Evolutionary conservation across 2,329 filamentous ascomycete species (phyloP).

Genomic region (Chaetomiaceae sp.): DNA sequence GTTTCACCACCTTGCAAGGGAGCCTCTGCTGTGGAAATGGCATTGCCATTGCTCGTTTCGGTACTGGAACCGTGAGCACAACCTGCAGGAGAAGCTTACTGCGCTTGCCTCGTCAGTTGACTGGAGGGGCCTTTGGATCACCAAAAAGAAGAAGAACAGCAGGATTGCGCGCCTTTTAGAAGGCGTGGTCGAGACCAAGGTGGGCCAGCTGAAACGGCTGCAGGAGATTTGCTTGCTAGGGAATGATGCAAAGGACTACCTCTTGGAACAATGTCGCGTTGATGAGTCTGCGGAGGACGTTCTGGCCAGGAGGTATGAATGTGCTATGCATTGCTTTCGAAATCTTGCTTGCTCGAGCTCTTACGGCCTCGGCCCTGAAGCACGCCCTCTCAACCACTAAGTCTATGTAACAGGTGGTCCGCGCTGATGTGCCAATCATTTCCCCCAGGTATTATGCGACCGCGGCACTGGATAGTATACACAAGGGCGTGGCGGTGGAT

Average conservation of each 20-base stretch:
- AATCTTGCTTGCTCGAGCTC: background rate
- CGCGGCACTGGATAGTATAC: conserved; percentile 69
- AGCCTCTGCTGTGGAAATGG: conserved; percentile 71
- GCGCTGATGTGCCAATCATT: background rate
- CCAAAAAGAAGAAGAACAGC: conserved; percentile 48
- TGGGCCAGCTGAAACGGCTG: conserved; percentile 62
- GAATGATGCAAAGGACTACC: conserved; percentile 82
- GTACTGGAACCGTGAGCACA: conserved; percentile 67
- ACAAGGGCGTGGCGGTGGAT: conserved; percentile 70
- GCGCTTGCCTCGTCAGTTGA: conserved; percentile 50
- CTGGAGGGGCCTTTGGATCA: conserved; percentile 67
- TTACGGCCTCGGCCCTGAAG: background rate
- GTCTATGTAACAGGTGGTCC: no score
- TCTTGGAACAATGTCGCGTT: conserved; percentile 59
- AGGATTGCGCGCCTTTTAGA: conserved; percentile 53
- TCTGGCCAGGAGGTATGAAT: conserved; percentile 59
- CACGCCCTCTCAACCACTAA: no score
- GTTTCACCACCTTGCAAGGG: conserved; percentile 59
- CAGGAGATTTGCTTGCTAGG: conserved; percentile 65
- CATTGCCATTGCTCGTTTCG: conserved; percentile 64
- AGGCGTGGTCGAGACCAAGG: conserved; percentile 63
- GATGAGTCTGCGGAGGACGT: conserved; percentile 61
- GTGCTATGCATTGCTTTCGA: background rate
- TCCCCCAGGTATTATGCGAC: conserved; percentile 63
- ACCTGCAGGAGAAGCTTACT: conserved; percentile 50